phyloP scores from a whole-genome alignment of 352 stramenopile genomes.

The Pythium coloratum region DNA sequence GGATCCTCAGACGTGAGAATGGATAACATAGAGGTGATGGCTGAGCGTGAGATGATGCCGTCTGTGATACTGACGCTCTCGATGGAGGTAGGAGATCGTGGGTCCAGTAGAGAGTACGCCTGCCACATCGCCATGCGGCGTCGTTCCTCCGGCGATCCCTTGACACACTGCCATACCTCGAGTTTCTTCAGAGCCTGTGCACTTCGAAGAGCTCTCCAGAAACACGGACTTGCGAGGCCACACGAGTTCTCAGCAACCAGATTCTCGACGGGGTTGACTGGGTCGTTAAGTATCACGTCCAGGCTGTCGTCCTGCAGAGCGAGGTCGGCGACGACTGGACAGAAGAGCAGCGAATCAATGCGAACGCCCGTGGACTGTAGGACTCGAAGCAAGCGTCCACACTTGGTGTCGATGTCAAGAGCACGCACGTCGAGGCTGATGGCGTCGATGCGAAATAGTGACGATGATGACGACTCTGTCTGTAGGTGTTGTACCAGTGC shows the following conservation, averaged over 20 bases:
- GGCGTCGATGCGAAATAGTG: not conserved
- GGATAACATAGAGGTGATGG: slow-evolving; percentile 15
- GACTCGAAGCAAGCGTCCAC: not conserved
- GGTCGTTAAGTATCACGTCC: slow-evolving; percentile 7
- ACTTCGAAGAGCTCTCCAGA: slow-evolving; percentile 13
- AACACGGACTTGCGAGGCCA: not conserved
- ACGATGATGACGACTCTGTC: not conserved
- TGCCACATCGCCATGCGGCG: slow-evolving; percentile 11
- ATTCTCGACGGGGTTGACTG: slow-evolving; percentile 4
- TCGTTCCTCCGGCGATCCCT: not conserved
- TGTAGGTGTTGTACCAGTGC: not conserved
- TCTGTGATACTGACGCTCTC: slow-evolving; percentile 19
- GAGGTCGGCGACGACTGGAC: not conserved
- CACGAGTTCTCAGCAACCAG: slow-evolving; percentile 17
- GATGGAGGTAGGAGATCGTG: slow-evolving; percentile 17
- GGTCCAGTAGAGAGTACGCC: slow-evolving; percentile 19
- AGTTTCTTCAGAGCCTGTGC: slow-evolving; percentile 13
- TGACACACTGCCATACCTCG: slow-evolving; percentile 14
- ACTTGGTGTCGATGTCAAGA: slow-evolving; percentile 10
- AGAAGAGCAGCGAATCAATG: slow-evolving; percentile 15
- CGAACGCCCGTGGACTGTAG: slow-evolving; percentile 8
- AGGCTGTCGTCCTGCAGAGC: not conserved
- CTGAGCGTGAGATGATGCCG: not conserved
- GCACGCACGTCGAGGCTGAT: slow-evolving; percentile 11
- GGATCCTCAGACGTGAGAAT: slow-evolving; percentile 6